Evolutionary conservation across 2,329 filamentous ascomycete genomes (phyloP).

Genomic region (Colletotrichum scovillei): DNA sequence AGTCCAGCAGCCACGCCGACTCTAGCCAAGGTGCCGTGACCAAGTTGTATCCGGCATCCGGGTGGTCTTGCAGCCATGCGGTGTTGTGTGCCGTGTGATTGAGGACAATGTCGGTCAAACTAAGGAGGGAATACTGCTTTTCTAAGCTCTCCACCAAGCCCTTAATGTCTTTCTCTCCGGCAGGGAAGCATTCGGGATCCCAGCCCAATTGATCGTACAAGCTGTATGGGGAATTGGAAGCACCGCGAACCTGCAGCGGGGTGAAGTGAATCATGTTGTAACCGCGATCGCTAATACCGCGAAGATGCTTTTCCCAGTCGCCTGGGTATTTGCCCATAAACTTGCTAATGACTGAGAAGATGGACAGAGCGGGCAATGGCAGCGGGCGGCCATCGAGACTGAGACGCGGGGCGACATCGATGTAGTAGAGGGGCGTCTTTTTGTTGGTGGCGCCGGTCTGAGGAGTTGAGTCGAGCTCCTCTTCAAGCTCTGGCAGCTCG

Average conservation of each 20-base stretch:
- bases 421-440: conserved; percentile 84
- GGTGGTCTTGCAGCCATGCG: conserved; percentile 92
- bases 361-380: conserved; percentile 86
- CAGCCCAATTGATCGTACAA: conserved; percentile 92
- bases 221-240: conserved; percentile 97
- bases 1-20: conserved; percentile 71
- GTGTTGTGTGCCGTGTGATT: conserved; percentile 98
- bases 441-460: conserved; percentile 65
- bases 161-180: conserved; percentile 84
- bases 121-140: conserved; percentile 83
- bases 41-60: conserved; percentile 95
- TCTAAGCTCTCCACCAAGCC: conserved; percentile 85
- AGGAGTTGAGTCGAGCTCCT: conserved; percentile 59
- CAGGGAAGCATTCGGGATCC: conserved; percentile 84
- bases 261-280: conserved; percentile 99
- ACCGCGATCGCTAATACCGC: conserved; percentile 87
- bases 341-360: conserved; percentile 96
- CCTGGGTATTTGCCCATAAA: conserved; percentile 94
- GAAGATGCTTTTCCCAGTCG: conserved; percentile 91
- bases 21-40: conserved; percentile 85
- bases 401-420: conserved; percentile 89
- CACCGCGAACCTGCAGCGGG: conserved; percentile 87
- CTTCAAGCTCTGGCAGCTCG: conserved; percentile 82
- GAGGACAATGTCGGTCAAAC: conserved; percentile 95
- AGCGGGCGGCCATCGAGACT: conserved; percentile 78